Percentiles rank a stretch among this genome's conserved stretches.
phyloP scores from a whole-genome alignment of 1,139 yeast species.

The Hanseniaspora gamundiae region DNA sequence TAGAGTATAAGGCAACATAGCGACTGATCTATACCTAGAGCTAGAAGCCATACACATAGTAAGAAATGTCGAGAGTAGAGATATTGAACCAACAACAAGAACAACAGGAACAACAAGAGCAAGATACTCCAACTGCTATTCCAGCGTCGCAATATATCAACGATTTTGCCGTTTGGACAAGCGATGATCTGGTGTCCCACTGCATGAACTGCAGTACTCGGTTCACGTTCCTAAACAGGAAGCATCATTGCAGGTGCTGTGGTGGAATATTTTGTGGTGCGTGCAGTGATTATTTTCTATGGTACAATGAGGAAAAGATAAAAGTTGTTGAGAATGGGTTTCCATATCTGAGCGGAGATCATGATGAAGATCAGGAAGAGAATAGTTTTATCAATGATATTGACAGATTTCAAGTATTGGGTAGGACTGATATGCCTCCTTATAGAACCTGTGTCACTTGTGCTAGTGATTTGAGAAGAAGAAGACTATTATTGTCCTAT shows the following conservation, averaged over 20 bases:
- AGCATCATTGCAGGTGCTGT: slow-evolving; percentile 73
- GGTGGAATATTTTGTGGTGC: slow-evolving; percentile 23
- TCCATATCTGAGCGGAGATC: slow-evolving; percentile 55
- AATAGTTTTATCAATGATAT: slow-evolving; percentile 33
- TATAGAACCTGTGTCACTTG: slow-evolving; percentile 22
- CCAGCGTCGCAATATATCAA: slow-evolving; percentile 11
- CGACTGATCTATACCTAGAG: too few species aligned
- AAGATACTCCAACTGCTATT: background rate
- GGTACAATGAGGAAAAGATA: slow-evolving; percentile 26
- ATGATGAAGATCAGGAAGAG: slow-evolving; percentile 30
- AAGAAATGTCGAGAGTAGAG: background rate
- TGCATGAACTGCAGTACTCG: slow-evolving; percentile 50
- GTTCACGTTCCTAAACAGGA: slow-evolving; percentile 57
- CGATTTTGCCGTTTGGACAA: slow-evolving; percentile 58
- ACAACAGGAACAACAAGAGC: too few species aligned
- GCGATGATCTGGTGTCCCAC: slow-evolving; percentile 45
- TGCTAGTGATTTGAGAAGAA: slow-evolving; percentile 20
- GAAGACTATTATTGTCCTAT: background rate
- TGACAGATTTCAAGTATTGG: slow-evolving; percentile 16
- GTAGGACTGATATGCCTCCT: slow-evolving; percentile 12
- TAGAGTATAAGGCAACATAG: too few species aligned
- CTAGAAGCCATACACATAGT: too few species aligned
- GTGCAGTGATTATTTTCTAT: slow-evolving; percentile 18
- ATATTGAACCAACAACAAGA: background rate
- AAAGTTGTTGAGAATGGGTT: slow-evolving; percentile 48